Evolutionary conservation across 129 eudicot genomes (phyloP), one percentile per base, ranked within the genome.

Genomic region (Centrapalus pauciflorus): DNA sequence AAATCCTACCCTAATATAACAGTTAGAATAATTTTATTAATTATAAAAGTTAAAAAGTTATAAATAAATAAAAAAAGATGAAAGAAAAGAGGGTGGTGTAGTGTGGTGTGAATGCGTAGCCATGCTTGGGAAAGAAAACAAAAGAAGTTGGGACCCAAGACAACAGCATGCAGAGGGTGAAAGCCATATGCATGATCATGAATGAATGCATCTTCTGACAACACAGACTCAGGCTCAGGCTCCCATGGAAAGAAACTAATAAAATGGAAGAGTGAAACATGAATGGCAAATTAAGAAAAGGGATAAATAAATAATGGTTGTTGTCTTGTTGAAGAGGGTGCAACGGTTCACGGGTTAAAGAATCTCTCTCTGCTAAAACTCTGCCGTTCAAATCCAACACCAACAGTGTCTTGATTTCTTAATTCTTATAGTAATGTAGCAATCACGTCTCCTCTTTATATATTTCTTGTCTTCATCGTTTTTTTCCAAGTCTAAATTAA

Each of bases 281-380:
- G 24, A 73, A 54, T 37, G n/a, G 7, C 14, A 5, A 72, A n/a
- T n/a, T n/a, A n/a, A n/a, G n/a, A n/a, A n/a, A 48, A 48, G 54
- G 54, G 16, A 7, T 48, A 48, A 17, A 73, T 17, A n/a, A 26
- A 5, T 27, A 48, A 61, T 37, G 19, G 26, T 60, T 30, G 4
- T 27, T 29, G 11, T 50, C 5, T 27, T 29, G 11, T 50, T 19
- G 38, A 60, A 46, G 23, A 49, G 29, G 5, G 60, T 50, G 63
- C 77, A 62, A 33, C 9, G 71, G 20, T 73, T n/a, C 78, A 64
- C 78, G 78, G 72, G 78, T 24, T 28, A 29, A n/a, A 45, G 78
- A 73, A 73, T 64, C 72, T 73, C 25, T n/a, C n/a, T n/a, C n/a
- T 33, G 37, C 37, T 33, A 33, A 33, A 6, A 33, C 57, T 1